Conservation (phyloP, 805 yeast genomes). For the Ogataea saltuana region DNA sequence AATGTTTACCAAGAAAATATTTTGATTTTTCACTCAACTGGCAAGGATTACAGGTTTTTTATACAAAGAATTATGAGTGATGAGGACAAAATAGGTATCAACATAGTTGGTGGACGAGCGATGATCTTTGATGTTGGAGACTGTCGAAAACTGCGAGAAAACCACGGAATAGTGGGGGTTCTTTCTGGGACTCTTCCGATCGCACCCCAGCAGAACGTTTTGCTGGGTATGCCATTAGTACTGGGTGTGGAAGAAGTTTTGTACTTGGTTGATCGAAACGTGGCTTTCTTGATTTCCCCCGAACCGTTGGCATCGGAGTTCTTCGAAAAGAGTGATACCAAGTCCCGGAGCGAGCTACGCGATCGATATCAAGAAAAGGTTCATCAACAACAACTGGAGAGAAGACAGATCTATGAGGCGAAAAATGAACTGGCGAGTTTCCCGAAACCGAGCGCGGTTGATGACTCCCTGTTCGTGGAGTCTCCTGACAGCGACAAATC, state of each 20-base stretch:
- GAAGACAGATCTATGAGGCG: conserved; percentile 13
- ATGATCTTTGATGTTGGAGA: conserved; percentile 60
- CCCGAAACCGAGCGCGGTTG: conserved; percentile 1
- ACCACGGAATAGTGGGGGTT: conserved; percentile 69
- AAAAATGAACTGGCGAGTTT: conserved; percentile 9
- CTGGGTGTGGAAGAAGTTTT: conserved; percentile 71
- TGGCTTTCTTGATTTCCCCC: conserved; percentile 14
- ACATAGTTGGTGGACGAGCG: conserved; percentile 44
- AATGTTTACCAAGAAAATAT: not conserved
- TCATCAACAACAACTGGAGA: conserved; percentile 4
- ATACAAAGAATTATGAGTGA: not conserved
- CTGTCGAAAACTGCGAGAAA: conserved; percentile 53
- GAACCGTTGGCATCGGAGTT: not conserved
- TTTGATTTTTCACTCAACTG: not conserved
- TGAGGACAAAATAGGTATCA: conserved; percentile 31
- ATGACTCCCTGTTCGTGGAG: conserved; percentile 22
- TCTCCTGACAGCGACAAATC: conserved; percentile 20
- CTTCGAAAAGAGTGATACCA: conserved; percentile 2
- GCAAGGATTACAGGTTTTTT: no score
- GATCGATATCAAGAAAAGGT: conserved; percentile 12
- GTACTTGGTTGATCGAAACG: conserved; percentile 50
- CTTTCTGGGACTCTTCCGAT: conserved; percentile 80
- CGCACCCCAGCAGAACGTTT: conserved; percentile 93
- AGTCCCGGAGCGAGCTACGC: conserved; percentile 6
- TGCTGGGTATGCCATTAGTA: conserved; percentile 79